Evolutionary conservation across 1,284 basidiomycete genomes (phyloP), one percentile per base, ranked within the genome.

Genomic region (Cryptococcus sp.): DNA sequence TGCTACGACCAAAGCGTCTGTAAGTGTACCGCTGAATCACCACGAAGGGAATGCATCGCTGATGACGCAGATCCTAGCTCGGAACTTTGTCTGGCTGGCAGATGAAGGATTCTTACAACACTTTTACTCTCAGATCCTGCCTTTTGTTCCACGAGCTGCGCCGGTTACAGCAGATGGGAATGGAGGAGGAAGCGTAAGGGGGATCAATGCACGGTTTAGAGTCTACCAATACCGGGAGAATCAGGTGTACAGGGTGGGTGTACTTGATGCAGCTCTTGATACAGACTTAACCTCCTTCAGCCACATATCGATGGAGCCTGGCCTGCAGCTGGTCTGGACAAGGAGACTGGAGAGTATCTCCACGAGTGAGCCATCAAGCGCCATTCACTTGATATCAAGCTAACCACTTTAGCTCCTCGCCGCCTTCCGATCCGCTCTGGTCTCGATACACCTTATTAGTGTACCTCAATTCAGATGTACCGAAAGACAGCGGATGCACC

Each of bases 81-180:
- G 81, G 61, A 83, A 83, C 66, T 73, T 83, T 55, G 79, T 83
- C 51, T 83, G 82, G 80, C 75, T 83, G 15, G 80, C 82, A 2
- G 81, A 83, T 60, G 52, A 68, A 7, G 58, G 64, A 7, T 80
- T 83, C 63, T 71, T 80, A 34, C 64, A 70, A 3, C 74, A 74
- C 34, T 74, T 83, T 50, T 82, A 79, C 62, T 49, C 63, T 31
- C 74, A 80, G 41, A 76, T 83, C 46, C 64, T 74, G 31, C 74
- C 76, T 38, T 74, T 80, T 50, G 69, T 82, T 2, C 79, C 80
- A 2, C 53, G 59, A 30, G 49, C 54, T 6, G 72, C 74, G 8
- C 67, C 67, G 1, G 58, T 67, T 1, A 58, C 65, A 6, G 59
- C 52, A 2, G 74, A 72, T 43, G 71, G 66, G 4, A 65, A 68